Conservation (phyloP, 2,329 filamentous ascomycete species). For the Cryphonectria parasitica region DNA sequence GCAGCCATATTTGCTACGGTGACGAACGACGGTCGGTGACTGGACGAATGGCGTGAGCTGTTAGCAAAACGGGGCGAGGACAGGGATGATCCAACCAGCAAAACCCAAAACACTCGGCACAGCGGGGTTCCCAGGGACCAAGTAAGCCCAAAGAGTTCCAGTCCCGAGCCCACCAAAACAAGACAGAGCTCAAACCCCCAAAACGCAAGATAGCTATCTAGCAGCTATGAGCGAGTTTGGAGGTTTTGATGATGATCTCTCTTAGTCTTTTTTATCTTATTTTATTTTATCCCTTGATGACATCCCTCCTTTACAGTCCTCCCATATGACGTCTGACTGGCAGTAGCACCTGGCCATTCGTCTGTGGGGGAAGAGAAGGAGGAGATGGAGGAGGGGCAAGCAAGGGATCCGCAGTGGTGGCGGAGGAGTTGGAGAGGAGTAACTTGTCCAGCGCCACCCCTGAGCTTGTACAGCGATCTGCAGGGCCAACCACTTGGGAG, state of each 20-base stretch:
- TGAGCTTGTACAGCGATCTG: constrained; percentile 15
- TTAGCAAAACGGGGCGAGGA: constrained; percentile 28
- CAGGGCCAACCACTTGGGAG: constrained; percentile 12
- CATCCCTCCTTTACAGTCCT: neutral
- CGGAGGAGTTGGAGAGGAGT: neutral
- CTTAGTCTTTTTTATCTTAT: neutral
- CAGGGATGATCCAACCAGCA: constrained; percentile 30
- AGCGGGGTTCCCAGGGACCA: constrained; percentile 4
- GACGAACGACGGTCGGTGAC: constrained; percentile 10
- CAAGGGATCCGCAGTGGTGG: constrained; percentile 1
- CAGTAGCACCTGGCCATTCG: neutral
- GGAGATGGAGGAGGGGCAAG: neutral
- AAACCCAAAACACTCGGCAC: constrained; percentile 17
- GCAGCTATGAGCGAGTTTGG: neutral
- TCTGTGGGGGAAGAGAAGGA: neutral
- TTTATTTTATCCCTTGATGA: neutral
- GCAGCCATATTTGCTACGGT: constrained; percentile 38
- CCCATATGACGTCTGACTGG: neutral
- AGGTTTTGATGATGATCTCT: neutral
- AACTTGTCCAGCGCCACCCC: constrained; percentile 11
- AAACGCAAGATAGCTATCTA: neutral
- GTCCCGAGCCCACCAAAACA: constrained; percentile 5
- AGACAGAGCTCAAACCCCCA: neutral
- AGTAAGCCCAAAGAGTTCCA: neutral
- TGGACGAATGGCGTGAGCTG: constrained; percentile 29